Evolutionary conservation across 495 filamentous ascomycete genomes (phyloP), one percentile per base, ranked within the genome.

Genomic region (Xanthoparmelia taractica): DNA sequence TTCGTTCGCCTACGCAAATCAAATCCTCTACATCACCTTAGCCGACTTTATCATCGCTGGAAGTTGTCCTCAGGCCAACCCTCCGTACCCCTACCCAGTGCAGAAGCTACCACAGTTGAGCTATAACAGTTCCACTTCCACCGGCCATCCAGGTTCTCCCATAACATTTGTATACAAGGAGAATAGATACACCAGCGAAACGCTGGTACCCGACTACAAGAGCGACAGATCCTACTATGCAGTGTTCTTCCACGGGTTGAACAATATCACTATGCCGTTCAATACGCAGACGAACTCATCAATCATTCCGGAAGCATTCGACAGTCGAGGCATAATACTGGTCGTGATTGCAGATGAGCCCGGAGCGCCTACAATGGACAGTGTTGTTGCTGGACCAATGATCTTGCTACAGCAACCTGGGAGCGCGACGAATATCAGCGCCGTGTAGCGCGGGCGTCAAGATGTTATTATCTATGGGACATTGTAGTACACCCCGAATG

Each of bases 71-170:
- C 23, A 8, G 8, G 31, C 48, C 13, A 60, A 60, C 18, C 58
- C 58, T 8, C 31, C n/a, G 20, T 60, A 60, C 8, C 58, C 58
- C 31, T 48, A 60, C 43, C 58, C 58, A 27, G 34, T 43, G 3
- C 58, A 60, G 31, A 25, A 60, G 11, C 40, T 60, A 15, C 58
- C 58, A 15, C 58, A 60, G 34, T 17, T 60, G 29, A 36, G 6
- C 43, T 60, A 60, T 43, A 50, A 60, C 43, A n/a, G 17, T 10
- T 47, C 40, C 31, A 50, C 58, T 11, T 60, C 58, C 6, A 60
- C 58, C 8, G 58, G 58, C 31, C 58, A 60, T 36, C 58, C 58
- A 33, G 58, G 58, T 50, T 60, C 58, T n/a, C 43, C 58, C 7
- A 60, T 60, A 31, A 60, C 58, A 8, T 60, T 60, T 31, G 43